Evolutionary conservation across 2,329 filamentous ascomycete species (phyloP), one percentile per base, ranked within the genome.

Genomic region (Ophiostoma ulmi): DNA sequence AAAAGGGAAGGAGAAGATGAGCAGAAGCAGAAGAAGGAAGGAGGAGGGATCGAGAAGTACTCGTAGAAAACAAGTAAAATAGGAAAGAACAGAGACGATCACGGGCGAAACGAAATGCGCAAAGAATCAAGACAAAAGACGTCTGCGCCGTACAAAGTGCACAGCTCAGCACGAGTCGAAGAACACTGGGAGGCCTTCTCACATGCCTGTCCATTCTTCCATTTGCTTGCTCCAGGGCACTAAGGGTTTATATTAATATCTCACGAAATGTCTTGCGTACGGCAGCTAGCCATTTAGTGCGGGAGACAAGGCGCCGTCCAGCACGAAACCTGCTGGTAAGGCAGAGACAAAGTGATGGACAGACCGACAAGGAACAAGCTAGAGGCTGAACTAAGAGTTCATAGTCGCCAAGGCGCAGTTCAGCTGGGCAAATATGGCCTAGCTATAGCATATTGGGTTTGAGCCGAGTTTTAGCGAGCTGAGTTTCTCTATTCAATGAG

Each of bases 181-280:
- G 55, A 31, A 39, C 52, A 31, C 52, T 17, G 52, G 52, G 52
- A 58, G 52, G 52, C 52, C 52, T 58, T 58, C 44, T 48, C 52
- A 58, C 22, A 58, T 58, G 52, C 13, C 22, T 58, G 8, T 11
- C 52, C 52, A 26, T 26, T 58, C n/a, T 26, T 26, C 22, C 8
- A 26, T 26, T 14, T 14, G 52, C 22, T 14, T 6, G 38, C 38
- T 39, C 11, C 8, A 39, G 8, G 38, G 38, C 31, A 3, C 44
- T 1, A 48, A 17, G 14, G 14, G 17, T 6, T 7, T 20, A 5
- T 48, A 13, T n/a, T 48, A 17, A 17, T 48, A 48, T 13, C 44
- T 20, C 39, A 13, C 6, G 17, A 48, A 48, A 20, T 48, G 20
- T 3, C 14, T 20, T 17, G 6, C 13, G 6, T 20, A 20, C 44